phyloP scores from a whole-genome alignment of 129 eudicot genomes.

The Flaveria robusta region DNA sequence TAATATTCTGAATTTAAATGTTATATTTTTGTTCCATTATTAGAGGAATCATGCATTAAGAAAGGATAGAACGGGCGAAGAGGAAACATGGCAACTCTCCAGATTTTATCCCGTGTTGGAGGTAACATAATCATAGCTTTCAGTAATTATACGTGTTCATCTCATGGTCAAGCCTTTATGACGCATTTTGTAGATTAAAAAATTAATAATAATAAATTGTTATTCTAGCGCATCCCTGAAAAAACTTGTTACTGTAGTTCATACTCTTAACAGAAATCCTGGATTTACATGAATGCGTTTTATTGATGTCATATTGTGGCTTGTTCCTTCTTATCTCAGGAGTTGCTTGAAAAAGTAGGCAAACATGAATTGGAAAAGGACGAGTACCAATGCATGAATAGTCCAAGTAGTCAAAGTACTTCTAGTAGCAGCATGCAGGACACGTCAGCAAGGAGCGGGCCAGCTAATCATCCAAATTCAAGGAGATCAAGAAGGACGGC shows the following conservation, averaged over 20 bases:
- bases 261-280: background rate
- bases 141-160: constrained; percentile 1
- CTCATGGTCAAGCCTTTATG: background rate
- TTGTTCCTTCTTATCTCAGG: constrained; percentile 34
- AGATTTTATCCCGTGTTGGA: constrained; percentile 87
- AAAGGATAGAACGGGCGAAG: constrained; percentile 81
- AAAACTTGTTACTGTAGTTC: background rate
- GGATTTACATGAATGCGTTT: background rate
- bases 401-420: constrained; percentile 41
- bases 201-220: background rate
- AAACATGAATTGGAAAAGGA: constrained; percentile 48
- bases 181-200: background rate
- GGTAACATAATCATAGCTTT: constrained; percentile 45
- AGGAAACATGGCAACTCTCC: constrained; percentile 81
- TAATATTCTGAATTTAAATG: constrained; percentile 16
- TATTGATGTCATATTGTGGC: background rate
- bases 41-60: constrained; percentile 73
- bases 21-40: constrained; percentile 29
- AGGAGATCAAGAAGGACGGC: constrained; percentile 78
- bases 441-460: constrained; percentile 36
- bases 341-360: constrained; percentile 52
- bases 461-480: constrained; percentile 60
- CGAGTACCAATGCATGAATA: constrained; percentile 54
- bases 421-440: constrained; percentile 33
- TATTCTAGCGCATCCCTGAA: background rate